These are phyloP conservation scores for Trichocladium uniseriatum DNA, from an alignment of 495 filamentous ascomycete species.

Conservation along the genomic window DNA sequence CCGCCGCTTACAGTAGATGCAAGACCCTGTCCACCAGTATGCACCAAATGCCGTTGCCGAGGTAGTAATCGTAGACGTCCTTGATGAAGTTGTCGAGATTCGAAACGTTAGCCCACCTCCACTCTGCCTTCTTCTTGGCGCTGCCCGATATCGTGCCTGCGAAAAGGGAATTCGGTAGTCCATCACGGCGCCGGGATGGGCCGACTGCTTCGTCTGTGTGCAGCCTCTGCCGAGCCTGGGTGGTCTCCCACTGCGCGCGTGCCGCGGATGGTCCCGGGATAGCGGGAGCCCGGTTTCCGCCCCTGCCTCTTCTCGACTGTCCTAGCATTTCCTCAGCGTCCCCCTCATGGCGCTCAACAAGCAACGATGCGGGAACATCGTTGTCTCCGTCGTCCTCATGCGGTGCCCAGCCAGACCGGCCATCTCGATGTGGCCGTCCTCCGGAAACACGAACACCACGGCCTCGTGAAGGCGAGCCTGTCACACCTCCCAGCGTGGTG, in stretches of 20 bases:
- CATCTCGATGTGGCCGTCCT: constrained; percentile 7
- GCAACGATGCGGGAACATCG: constrained; percentile 80
- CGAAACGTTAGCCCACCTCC: constrained; percentile 88
- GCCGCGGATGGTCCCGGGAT: constrained; percentile 46
- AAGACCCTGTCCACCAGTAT: constrained; percentile 64
- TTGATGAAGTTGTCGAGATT: constrained; percentile 86
- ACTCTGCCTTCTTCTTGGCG: constrained; percentile 79
- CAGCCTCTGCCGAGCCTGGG: constrained; percentile 51
- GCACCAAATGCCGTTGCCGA: constrained; percentile 80
- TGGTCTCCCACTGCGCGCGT: constrained; percentile 58
- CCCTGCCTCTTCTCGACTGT: constrained; percentile 11
- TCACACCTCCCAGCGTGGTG: constrained; percentile 42
- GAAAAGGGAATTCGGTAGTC: constrained; percentile 23
- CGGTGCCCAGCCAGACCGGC: constrained; percentile 25
- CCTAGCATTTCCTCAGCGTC: constrained; percentile 6
- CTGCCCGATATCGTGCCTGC: constrained; percentile 40
- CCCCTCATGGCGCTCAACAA: constrained; percentile 54
- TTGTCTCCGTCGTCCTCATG: constrained; percentile 74
- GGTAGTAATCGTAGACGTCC: constrained; percentile 86
- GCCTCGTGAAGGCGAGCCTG: constrained; percentile 1
- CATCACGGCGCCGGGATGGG: constrained; percentile 5
- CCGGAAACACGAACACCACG: constrained; percentile 3
- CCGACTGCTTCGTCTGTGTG: constrained; percentile 37
- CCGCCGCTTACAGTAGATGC: constrained; percentile 57
- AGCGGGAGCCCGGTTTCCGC: constrained; percentile 12